These are phyloP conservation scores for Fraxinus nigra DNA, from an alignment of 305 asterid species.

Conservation along the genomic window DNA sequence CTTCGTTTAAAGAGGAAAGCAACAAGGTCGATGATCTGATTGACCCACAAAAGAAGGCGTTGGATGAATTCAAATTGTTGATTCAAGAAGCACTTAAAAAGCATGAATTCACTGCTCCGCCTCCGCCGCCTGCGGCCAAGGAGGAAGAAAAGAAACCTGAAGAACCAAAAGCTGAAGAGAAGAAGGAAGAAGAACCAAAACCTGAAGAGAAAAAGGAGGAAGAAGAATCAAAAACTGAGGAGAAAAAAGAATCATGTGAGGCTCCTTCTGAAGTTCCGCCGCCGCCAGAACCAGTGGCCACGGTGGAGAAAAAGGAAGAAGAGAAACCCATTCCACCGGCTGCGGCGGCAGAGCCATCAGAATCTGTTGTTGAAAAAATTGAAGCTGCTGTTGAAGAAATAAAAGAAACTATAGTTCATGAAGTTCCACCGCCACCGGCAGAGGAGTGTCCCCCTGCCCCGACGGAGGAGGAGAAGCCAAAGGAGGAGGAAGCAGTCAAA, in stretches of 20 bases:
- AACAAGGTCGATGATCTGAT: slow-evolving; percentile 72
- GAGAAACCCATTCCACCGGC: slow-evolving; percentile 32
- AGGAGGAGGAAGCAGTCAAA: slow-evolving; percentile 18
- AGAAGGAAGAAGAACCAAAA: neutral
- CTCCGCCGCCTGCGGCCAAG: slow-evolving; percentile 33
- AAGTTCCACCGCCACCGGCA: slow-evolving; percentile 43
- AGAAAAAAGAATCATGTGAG: slow-evolving; percentile 26
- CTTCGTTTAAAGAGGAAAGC: slow-evolving; percentile 70
- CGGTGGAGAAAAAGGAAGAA: slow-evolving; percentile 29
- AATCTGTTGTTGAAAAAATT: slow-evolving; percentile 30
- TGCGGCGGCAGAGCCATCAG: slow-evolving; percentile 19
- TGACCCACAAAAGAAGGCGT: slow-evolving; percentile 70
- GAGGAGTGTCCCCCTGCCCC: slow-evolving; percentile 38
- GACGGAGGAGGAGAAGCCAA: slow-evolving; percentile 26
- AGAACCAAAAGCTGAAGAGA: slow-evolving; percentile 16
- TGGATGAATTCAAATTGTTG: slow-evolving; percentile 62
- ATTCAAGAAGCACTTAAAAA: slow-evolving; percentile 59
- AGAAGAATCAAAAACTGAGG: slow-evolving; percentile 23
- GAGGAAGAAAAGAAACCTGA: slow-evolving; percentile 38
- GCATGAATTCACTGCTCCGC: slow-evolving; percentile 64
- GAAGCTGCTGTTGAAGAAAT: slow-evolving; percentile 48
- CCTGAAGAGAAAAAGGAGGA: slow-evolving; percentile 29
- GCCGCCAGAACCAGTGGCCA: slow-evolving; percentile 13
- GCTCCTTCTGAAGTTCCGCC: slow-evolving; percentile 28
- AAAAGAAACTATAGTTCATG: slow-evolving; percentile 69